These are phyloP conservation scores for Pythium coloratum DNA, from an alignment of 352 stramenopile species.

Conservation along the genomic window DNA sequence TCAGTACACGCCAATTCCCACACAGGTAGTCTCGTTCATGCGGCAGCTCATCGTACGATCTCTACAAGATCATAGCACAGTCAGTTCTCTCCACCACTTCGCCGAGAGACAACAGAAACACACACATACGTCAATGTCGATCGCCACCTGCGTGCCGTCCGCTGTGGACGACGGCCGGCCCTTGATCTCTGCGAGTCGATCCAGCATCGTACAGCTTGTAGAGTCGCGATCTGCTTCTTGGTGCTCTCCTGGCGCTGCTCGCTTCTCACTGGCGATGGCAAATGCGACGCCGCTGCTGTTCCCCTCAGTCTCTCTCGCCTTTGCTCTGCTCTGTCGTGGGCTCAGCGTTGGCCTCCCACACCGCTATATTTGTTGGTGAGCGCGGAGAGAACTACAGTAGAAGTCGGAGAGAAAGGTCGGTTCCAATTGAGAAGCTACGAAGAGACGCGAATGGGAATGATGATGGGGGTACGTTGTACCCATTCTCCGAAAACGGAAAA, in stretches of 20 bases:
- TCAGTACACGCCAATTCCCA: background rate
- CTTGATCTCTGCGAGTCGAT: conserved; percentile 76
- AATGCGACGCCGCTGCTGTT: conserved; percentile 4
- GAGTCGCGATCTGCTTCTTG: background rate
- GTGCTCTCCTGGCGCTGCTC: background rate
- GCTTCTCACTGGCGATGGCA: background rate
- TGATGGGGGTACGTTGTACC: conserved; percentile 2
- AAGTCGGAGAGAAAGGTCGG: conserved; percentile 12
- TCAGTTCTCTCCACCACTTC: background rate
- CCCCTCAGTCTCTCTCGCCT: background rate
- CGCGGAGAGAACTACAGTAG: conserved; percentile 6
- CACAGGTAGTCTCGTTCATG: background rate
- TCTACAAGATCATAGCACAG: background rate
- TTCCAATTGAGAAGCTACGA: background rate
- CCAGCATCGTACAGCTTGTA: conserved; percentile 43
- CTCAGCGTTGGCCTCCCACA: background rate
- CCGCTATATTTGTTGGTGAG: conserved; percentile 13
- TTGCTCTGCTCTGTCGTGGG: background rate
- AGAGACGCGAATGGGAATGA: conserved; percentile 3
- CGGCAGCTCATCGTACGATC: conserved; percentile 1
- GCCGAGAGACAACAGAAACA: background rate
- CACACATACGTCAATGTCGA: conserved; percentile 62
- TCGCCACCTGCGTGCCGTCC: conserved; percentile 39
- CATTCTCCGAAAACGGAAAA: background rate
- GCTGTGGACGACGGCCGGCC: conserved; percentile 35